A percentile compares a stretch with the other conserved stretches of the same genome.
phyloP scores from a whole-genome alignment of 352 stramenopile genomes.

The Nothophytophthora sp. region DNA sequence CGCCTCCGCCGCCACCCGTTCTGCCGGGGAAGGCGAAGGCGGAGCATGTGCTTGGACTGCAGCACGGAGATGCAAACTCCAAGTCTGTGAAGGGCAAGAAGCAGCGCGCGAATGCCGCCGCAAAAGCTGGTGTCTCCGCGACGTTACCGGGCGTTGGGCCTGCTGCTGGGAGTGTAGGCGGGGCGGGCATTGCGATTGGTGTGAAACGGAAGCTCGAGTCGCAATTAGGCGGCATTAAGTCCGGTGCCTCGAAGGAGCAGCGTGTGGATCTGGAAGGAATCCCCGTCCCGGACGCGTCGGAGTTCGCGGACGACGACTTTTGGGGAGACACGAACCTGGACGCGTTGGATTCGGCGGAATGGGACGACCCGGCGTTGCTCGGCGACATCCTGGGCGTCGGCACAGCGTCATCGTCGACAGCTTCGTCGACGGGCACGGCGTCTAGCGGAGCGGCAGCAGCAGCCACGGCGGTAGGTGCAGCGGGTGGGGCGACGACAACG shows the following conservation, averaged over 20 bases:
- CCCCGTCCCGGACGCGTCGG: constrained; percentile 62
- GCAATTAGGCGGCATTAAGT: constrained; percentile 29
- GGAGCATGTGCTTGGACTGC: constrained; percentile 21
- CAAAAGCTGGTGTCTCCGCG: constrained; percentile 3
- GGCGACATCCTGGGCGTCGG: constrained; percentile 53
- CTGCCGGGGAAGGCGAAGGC: constrained; percentile 31
- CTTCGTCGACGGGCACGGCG: constrained; percentile 19
- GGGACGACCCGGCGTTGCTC: constrained; percentile 78
- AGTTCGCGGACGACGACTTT: constrained; percentile 87
- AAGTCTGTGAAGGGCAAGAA: constrained; percentile 70
- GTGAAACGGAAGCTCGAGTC: constrained; percentile 79
- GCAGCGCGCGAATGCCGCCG: constrained; percentile 28
- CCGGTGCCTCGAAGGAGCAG: constrained; percentile 52
- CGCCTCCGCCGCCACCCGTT: constrained; percentile 32
- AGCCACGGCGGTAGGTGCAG: constrained; percentile 6
- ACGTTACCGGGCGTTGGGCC: neutral
- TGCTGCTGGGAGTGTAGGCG: constrained; percentile 11
- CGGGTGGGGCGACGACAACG: neutral
- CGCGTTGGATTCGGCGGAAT: constrained; percentile 78
- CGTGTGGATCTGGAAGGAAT: constrained; percentile 80
- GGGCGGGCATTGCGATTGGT: constrained; percentile 10
- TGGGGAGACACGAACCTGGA: constrained; percentile 89
- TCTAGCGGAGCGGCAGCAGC: constrained; percentile 19
- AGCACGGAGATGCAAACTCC: constrained; percentile 14
- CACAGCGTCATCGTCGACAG: constrained; percentile 19